A percentile compares a stretch with the other conserved stretches of the same genome.
These are phyloP conservation scores for Mimosa pudica DNA, from an alignment of 306 rosid species.

Conservation along the genomic window DNA sequence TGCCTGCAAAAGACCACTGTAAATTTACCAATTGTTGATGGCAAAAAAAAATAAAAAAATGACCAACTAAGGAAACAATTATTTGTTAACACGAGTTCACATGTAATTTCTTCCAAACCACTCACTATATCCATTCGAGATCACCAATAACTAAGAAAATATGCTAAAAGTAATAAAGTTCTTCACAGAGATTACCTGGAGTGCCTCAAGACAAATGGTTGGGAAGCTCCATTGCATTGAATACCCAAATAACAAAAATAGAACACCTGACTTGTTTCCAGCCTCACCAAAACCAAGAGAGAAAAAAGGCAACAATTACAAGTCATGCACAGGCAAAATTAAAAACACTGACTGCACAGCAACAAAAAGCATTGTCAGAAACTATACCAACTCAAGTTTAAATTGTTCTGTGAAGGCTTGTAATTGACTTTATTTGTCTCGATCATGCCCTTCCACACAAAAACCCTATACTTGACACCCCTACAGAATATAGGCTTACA, in stretches of 20 bases:
- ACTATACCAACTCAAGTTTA: neutral
- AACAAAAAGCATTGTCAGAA: neutral
- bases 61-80: neutral
- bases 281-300: constrained; percentile 46
- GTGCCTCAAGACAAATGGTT: constrained; percentile 85
- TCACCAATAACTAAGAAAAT: constrained; percentile 10
- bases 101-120: constrained; percentile 18
- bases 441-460: neutral
- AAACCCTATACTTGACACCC: neutral
- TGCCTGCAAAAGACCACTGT: constrained; percentile 53
- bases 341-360: neutral
- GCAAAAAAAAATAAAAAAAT: no score
- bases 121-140: constrained; percentile 1
- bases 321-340: neutral
- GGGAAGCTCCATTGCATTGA: constrained; percentile 61
- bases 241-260: constrained; percentile 57
- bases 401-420: neutral
- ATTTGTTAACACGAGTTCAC: neutral
- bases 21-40: constrained; percentile 25
- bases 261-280: constrained; percentile 64
- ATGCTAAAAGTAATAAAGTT: constrained; percentile 7
- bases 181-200: constrained; percentile 65
- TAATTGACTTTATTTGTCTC: neutral
- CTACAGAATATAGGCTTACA: neutral
- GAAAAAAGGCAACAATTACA: constrained; percentile 35